Evolutionary conservation across 306 rosid genomes (phyloP).

Genomic region (Neltuma alba): DNA sequence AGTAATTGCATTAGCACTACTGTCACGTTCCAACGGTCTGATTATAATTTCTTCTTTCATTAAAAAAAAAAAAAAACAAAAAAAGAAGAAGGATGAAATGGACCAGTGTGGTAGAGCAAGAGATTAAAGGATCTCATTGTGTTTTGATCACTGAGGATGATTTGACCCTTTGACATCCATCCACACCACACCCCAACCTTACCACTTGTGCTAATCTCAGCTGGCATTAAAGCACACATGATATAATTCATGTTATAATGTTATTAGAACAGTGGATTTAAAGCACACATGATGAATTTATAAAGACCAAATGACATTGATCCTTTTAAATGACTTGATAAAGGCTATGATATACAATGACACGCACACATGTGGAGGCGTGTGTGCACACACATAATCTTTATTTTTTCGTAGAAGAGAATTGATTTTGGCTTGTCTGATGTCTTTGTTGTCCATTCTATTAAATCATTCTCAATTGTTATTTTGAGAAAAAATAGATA

Average conservation of each 20-base stretch:
- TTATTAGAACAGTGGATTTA: neutral
- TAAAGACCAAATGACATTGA: neutral
- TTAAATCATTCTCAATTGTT: neutral
- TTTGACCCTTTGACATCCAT: neutral
- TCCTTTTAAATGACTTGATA: neutral
- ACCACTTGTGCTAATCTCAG: neutral
- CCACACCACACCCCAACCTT: neutral
- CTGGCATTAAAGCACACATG: no score
- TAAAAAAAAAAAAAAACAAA: no score
- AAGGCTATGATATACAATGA: neutral
- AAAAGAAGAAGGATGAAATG: neutral
- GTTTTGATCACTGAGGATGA: no score
- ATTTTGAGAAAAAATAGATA: neutral
- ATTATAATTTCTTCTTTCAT: neutral
- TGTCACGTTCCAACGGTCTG: neutral
- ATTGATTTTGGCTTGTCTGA: neutral
- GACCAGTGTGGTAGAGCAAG: neutral
- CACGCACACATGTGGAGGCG: neutral
- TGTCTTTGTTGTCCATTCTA: neutral
- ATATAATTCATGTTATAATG: neutral
- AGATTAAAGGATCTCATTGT: neutral
- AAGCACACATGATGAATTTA: neutral
- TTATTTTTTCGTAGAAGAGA: neutral
- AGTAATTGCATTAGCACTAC: neutral
- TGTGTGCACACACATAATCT: neutral